Percentiles rank a stretch among this genome's conserved stretches.
Conservation (phyloP, 1,284 basidiomycete species). For the Trichosporon faecale region DNA sequence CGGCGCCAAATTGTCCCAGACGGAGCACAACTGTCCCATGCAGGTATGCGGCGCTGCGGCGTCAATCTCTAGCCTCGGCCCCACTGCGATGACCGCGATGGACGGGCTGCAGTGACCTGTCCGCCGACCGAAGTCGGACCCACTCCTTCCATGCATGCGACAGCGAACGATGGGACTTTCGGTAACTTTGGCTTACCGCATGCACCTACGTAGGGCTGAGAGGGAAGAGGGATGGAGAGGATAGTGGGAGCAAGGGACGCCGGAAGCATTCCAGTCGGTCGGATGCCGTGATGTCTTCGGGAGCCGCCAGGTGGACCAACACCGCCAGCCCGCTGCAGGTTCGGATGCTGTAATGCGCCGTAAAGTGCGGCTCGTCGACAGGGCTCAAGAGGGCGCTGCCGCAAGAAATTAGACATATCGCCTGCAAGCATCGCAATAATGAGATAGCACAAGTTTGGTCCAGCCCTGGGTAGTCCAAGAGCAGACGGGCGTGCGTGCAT, state of each 20-base stretch:
- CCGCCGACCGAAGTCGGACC: not conserved
- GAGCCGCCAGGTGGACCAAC: not conserved
- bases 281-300: not conserved
- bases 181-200: not conserved
- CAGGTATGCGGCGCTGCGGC: not conserved
- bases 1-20: not conserved
- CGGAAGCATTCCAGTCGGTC: constrained; percentile 1
- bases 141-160: not conserved
- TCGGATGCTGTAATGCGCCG: constrained; percentile 4
- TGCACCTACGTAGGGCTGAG: no score
- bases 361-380: not conserved
- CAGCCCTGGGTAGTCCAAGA: no score
- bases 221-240: no score
- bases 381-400: not conserved
- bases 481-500: not conserved
- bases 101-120: no score
- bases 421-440: not conserved
- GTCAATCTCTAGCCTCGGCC: not conserved
- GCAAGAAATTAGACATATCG: not conserved
- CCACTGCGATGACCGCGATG: not conserved
- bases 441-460: not conserved
- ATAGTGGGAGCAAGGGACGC: not conserved
- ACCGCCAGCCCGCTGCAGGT: not conserved
- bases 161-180: not conserved
- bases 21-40: not conserved